These are phyloP conservation scores for Vigna unguiculata DNA, from an alignment of 306 rosid genomes.

Conservation along the genomic window DNA sequence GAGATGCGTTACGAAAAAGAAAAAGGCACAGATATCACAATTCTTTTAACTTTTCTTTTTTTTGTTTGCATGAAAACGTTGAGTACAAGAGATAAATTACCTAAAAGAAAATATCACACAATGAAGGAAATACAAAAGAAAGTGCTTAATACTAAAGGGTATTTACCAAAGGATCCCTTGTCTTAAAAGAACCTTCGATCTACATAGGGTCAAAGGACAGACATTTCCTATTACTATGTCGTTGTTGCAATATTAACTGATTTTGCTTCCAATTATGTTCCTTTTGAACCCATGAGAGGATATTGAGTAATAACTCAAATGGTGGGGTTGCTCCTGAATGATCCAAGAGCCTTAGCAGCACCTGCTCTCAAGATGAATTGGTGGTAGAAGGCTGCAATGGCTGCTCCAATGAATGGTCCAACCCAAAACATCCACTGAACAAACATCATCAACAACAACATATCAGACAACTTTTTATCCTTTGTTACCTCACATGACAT, in stretches of 20 bases:
- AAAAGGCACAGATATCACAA: constrained; percentile 15
- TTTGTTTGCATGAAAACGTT: constrained; percentile 8
- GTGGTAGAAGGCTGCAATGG: constrained; percentile 82
- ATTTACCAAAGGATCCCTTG: constrained; percentile 39
- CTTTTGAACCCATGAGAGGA: constrained; percentile 17
- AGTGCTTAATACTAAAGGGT: constrained; percentile 38
- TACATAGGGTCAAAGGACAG: constrained; percentile 19
- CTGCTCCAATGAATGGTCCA: constrained; percentile 83
- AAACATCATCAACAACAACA: neutral
- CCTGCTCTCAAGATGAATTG: constrained; percentile 79
- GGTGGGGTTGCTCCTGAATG: constrained; percentile 70
- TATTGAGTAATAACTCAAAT: constrained; percentile 30
- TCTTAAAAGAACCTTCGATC: constrained; percentile 31
- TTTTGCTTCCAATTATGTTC: constrained; percentile 3
- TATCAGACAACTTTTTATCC: constrained; percentile 8
- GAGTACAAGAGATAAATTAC: constrained; percentile 27
- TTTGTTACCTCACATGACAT: neutral
- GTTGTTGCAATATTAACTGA: neutral
- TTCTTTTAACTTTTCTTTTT: neutral
- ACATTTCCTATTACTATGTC: too few relatives aligned
- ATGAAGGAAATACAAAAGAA: constrained; percentile 27
- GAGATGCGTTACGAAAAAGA: neutral
- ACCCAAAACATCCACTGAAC: constrained; percentile 82
- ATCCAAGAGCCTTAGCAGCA: constrained; percentile 73
- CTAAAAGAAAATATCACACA: constrained; percentile 27